A percentile compares a stretch with the other conserved stretches of the same genome.
These are phyloP conservation scores for Colletotrichum phormii DNA, from an alignment of 2,329 filamentous ascomycete genomes.

Conservation along the genomic window DNA sequence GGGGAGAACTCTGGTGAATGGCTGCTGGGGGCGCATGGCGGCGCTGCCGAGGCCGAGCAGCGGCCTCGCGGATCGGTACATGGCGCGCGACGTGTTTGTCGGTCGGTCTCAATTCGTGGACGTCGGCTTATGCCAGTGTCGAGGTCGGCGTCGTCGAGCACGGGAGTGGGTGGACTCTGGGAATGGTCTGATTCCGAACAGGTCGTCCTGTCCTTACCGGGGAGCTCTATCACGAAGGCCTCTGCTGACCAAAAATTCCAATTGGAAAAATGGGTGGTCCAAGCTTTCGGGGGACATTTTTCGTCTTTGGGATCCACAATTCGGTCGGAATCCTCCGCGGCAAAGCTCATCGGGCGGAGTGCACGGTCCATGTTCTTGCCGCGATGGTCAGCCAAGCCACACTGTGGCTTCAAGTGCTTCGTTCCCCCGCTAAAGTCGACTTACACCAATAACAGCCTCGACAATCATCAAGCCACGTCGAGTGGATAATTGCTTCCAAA, in stretches of 20 bases:
- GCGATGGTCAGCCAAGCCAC: neutral
- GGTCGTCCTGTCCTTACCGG: neutral
- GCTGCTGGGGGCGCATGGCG: constrained; percentile 5
- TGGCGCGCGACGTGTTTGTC: neutral
- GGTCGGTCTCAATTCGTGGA: neutral
- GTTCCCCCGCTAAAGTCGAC: neutral
- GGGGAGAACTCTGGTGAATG: constrained; percentile 1
- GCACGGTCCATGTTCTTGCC: neutral
- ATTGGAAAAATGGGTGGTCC: constrained; percentile 27
- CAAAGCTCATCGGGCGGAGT: neutral
- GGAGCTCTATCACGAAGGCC: neutral
- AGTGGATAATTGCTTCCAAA: neutral
- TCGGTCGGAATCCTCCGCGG: neutral
- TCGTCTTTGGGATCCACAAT: neutral
- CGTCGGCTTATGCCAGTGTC: neutral
- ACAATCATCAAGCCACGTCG: neutral
- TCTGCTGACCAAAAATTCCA: constrained; percentile 15
- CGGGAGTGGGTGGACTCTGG: neutral
- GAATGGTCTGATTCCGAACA: constrained; percentile 1
- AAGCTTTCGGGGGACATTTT: constrained; percentile 19
- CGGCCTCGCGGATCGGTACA: constrained; percentile 32
- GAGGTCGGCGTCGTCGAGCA: neutral
- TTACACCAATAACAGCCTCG: neutral
- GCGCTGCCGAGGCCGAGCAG: constrained; percentile 23
- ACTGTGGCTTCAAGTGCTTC: neutral